Percentiles rank a stretch among this genome's conserved stretches.
Conservation (phyloP, 176 grass and related monocot species). For the Lolium rigidum region DNA sequence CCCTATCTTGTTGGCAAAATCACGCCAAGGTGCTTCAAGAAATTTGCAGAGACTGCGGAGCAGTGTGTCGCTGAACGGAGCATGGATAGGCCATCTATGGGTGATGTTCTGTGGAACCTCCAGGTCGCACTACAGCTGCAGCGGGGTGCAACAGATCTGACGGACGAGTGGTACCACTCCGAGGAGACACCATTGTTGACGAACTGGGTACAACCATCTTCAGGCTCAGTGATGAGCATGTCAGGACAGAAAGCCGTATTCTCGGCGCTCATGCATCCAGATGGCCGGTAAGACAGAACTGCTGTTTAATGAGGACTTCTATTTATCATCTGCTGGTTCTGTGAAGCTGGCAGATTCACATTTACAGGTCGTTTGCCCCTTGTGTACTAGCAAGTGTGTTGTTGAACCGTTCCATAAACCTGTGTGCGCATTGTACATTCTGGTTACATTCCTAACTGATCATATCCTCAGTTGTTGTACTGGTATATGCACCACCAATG, state of each 20-base stretch:
- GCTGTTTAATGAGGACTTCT: no score
- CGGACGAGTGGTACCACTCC: slow-evolving; percentile 34
- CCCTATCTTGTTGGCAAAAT: slow-evolving; percentile 53
- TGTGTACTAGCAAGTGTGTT: background rate
- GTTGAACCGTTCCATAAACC: background rate
- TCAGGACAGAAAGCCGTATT: slow-evolving; percentile 52
- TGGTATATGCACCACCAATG: background rate
- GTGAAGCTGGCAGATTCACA: background rate
- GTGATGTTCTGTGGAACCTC: slow-evolving; percentile 65
- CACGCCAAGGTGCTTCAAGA: slow-evolving; percentile 53
- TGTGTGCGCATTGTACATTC: background rate
- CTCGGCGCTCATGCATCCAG: slow-evolving; percentile 58
- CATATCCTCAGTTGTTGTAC: background rate
- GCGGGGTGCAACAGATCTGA: slow-evolving; percentile 33
- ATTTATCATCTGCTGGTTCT: background rate
- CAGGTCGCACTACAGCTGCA: slow-evolving; percentile 65
- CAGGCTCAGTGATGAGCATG: slow-evolving; percentile 40
- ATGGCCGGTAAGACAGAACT: slow-evolving; percentile 48
- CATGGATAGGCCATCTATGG: slow-evolving; percentile 52
- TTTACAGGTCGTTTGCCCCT: background rate
- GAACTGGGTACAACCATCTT: slow-evolving; percentile 49
- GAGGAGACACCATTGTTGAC: slow-evolving; percentile 1
- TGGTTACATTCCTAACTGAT: background rate
- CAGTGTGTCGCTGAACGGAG: slow-evolving; percentile 51
- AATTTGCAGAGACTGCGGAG: slow-evolving; percentile 52